Evolutionary conservation across 257 asterid genomes (phyloP).

Genomic region (Schizonepeta tenuifolia): DNA sequence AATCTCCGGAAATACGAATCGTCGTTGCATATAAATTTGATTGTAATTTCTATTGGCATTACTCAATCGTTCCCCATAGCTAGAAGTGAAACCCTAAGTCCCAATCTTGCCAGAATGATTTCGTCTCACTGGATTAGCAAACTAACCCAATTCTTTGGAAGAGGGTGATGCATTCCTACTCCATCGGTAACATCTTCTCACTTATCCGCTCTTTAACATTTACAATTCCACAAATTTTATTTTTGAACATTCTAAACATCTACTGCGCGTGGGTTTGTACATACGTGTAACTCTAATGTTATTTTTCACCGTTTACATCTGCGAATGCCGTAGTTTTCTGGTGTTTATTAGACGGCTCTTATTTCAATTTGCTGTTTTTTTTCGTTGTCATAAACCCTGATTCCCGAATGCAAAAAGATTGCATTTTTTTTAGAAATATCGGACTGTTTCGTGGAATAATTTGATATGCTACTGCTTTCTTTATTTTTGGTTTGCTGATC

Average conservation of each 20-base stretch:
- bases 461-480: no score
- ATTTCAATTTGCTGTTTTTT: no score
- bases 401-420: no score
- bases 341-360: background rate
- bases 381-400: no score
- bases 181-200: background rate
- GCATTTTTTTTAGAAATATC: no score
- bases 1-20: no score
- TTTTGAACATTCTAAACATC: background rate
- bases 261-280: background rate
- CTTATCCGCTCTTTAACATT: no score
- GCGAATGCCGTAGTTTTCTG: background rate
- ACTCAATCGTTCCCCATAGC: no score
- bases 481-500: background rate
- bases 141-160: background rate
- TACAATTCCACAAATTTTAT: background rate
- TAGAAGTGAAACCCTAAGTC: background rate
- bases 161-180: background rate
- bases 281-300: background rate
- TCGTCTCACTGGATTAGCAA: background rate
- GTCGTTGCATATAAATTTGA: no score
- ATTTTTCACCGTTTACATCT: no score
- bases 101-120: background rate
- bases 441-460: no score
- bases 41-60: no score